Base-by-base conservation (phyloP, 805 yeast genomes). In the Ogataea nitratoaversa region DNA sequence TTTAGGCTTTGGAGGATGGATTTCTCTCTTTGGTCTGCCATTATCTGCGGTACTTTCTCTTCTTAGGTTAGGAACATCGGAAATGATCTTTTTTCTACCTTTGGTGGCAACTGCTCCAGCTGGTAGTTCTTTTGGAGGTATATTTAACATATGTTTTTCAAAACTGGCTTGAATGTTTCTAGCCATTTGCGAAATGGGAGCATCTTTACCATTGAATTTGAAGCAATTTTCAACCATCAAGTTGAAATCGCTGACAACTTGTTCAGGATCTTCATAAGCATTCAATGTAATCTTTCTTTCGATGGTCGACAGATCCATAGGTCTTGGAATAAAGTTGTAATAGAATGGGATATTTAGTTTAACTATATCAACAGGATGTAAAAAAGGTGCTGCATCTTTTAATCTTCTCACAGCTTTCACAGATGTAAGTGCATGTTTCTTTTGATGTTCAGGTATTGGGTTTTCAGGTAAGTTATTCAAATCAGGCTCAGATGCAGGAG, bases 1-100 rank as follows among this genome's bases (percentile, higher is more conserved):
- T 57, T 87, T 87, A 24, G 96, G 86, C 57, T 85, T 83, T 39
- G 99, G 99, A 3, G 99, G 99, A 60, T 90, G 97, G 35, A 93
- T 88, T 51, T 88, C 93, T 51, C 99, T 78, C 64, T 91, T 91
- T 29, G 98, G 98, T 50, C 99, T 74, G 23, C 90, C 93, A 38
- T 81, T 85, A 30, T 52, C 60, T 24, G 48, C 37, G 19, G 82
- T 79, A 24, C 84, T 78, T 45, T 88, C 95, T 42, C 91, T 74
- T 59, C 95, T 75, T 36, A 83, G 74, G n/a, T 67, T 66, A 9
- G 84, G 85, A 17, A 76, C 70, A 13, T 79, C 83, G 32, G 71
- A 59, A 0, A 69, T 67, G 4, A 63, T 54, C 37, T 61, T 58
- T 32, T 66, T 59, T 31, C 61, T 52, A 8, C 53, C 51, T 19